These are phyloP conservation scores for Acanthochlamys bracteata DNA, from an alignment of 106 monocot species.

Conservation along the genomic window DNA sequence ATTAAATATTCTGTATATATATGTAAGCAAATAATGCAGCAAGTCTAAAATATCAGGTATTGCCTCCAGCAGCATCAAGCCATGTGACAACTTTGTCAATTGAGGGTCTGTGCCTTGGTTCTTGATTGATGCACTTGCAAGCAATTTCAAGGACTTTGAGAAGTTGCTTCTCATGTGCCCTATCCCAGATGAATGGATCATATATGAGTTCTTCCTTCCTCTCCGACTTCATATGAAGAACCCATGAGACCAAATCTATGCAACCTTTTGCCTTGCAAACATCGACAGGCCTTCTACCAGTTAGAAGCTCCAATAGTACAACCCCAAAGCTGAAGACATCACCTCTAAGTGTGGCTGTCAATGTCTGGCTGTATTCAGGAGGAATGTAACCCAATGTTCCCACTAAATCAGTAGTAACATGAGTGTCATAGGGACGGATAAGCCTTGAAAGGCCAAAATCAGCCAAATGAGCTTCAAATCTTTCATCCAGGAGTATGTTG, in stretches of 20 bases:
- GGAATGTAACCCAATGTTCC: slow-evolving; percentile 68
- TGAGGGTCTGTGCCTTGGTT: slow-evolving; percentile 41
- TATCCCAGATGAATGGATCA: slow-evolving; percentile 31
- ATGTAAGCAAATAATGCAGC: neutral
- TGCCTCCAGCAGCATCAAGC: slow-evolving; percentile 41
- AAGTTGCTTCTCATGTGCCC: slow-evolving; percentile 37
- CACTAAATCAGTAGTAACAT: slow-evolving; percentile 61
- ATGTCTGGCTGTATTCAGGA: slow-evolving; percentile 52
- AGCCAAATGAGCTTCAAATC: slow-evolving; percentile 50
- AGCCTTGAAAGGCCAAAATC: slow-evolving; percentile 67
- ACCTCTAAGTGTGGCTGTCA: slow-evolving; percentile 45
- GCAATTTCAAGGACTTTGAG: slow-evolving; percentile 46
- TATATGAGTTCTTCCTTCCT: slow-evolving; percentile 42
- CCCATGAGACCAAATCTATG: slow-evolving; percentile 51
- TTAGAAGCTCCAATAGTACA: slow-evolving; percentile 51
- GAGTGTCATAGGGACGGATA: slow-evolving; percentile 48
- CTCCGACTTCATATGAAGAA: slow-evolving; percentile 43
- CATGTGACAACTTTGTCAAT: slow-evolving; percentile 54
- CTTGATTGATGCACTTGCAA: slow-evolving; percentile 33
- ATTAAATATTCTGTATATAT: too few relatives aligned
- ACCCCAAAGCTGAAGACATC: slow-evolving; percentile 66
- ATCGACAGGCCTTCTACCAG: slow-evolving; percentile 48
- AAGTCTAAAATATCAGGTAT: slow-evolving; percentile 2
- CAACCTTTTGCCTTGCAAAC: slow-evolving; percentile 44
- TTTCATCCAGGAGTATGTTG: slow-evolving; percentile 68